A percentile compares a stretch with the other conserved stretches of the same genome.
Conservation (phyloP, 108 stramenopile genomes). For the Nannochloropsis granulata region DNA sequence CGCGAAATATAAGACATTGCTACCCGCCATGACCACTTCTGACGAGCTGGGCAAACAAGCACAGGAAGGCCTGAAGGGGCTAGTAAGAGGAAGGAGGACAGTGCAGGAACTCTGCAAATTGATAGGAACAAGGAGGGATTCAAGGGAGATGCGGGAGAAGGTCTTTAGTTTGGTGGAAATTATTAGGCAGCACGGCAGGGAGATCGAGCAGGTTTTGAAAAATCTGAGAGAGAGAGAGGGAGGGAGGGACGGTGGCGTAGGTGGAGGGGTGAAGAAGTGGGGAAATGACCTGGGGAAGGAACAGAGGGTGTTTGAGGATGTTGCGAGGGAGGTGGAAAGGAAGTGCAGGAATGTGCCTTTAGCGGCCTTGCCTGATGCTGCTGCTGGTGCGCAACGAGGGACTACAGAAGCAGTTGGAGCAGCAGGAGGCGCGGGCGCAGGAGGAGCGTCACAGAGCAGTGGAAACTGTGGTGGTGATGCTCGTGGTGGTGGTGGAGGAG, state of each 20-base stretch:
- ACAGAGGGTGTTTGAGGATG: neutral
- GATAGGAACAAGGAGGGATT: neutral
- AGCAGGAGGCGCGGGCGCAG: neutral
- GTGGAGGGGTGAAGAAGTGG: neutral
- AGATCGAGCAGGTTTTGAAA: neutral
- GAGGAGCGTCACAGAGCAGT: neutral
- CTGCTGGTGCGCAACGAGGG: neutral
- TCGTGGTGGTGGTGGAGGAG: neutral
- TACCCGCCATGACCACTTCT: neutral
- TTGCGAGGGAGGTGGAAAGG: neutral
- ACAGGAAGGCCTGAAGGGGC: neutral
- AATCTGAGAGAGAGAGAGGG: neutral
- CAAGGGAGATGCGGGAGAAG: neutral
- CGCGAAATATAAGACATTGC: neutral
- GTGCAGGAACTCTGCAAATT: neutral
- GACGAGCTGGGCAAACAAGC: neutral
- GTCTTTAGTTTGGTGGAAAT: neutral
- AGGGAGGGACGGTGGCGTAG: neutral
- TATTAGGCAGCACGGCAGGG: neutral
- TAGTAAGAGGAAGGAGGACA: neutral
- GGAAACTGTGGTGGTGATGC: neutral
- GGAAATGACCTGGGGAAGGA: neutral
- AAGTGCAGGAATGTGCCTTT: neutral
- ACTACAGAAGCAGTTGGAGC: neutral
- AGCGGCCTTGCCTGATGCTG: neutral